Evolutionary conservation across 352 stramenopile species (phyloP).

Genomic region (Peronospora farinosa): DNA sequence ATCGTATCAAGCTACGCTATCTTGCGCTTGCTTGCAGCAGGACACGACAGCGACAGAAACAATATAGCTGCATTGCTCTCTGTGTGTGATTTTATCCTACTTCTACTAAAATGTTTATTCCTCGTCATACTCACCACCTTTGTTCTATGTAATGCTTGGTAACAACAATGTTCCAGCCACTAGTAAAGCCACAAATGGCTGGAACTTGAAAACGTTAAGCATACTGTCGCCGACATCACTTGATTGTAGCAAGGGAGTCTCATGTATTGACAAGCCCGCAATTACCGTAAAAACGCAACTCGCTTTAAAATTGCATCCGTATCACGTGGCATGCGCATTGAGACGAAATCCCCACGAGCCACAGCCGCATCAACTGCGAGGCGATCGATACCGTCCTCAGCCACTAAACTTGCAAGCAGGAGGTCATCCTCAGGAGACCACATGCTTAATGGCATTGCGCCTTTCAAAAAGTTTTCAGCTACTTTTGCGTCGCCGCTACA

Average conservation of each 20-base stretch:
- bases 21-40: conserved; percentile 11
- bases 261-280: conserved; percentile 6
- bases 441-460: conserved; percentile 24
- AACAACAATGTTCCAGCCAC: no score
- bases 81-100: no score
- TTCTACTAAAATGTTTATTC: no score
- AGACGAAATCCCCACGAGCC: conserved; percentile 28
- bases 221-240: background rate
- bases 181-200: no score
- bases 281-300: conserved; percentile 60
- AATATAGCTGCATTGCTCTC: no score
- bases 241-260: conserved; percentile 1
- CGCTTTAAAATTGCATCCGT: conserved; percentile 41
- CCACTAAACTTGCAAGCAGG: conserved; percentile 29
- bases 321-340: conserved; percentile 35
- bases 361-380: conserved; percentile 23
- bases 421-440: conserved; percentile 51
- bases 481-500: conserved; percentile 26
- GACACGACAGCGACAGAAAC: conserved; percentile 2
- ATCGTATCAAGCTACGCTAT: conserved; percentile 42
- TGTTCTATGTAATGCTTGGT: no score
- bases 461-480: conserved; percentile 34
- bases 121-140: no score
- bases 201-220: conserved; percentile 7
- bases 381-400: conserved; percentile 15